Conservation (phyloP, 164 flowering plant genomes). For the Warburgia ugandensis region DNA sequence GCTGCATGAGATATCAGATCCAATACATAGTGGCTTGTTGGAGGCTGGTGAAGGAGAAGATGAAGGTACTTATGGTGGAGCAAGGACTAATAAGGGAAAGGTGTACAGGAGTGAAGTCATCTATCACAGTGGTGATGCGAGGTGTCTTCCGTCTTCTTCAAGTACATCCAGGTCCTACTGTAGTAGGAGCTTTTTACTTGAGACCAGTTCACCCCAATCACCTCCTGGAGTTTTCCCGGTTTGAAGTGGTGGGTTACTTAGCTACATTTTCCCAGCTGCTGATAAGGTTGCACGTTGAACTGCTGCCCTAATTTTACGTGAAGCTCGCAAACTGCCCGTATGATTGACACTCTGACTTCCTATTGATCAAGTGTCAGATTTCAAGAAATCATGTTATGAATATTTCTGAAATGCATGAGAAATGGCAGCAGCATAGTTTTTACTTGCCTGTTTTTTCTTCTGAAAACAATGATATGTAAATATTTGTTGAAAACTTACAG, state of each 20-base stretch:
- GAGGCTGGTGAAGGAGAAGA: constrained; percentile 69
- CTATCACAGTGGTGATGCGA: constrained; percentile 66
- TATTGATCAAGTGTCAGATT: too few species aligned
- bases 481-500: too few species aligned
- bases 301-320: too few species aligned
- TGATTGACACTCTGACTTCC: too few species aligned
- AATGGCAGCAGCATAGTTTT: too few species aligned
- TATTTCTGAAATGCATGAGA: too few species aligned
- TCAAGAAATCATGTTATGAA: too few species aligned
- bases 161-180: constrained; percentile 91
- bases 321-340: too few species aligned
- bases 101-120: constrained; percentile 34
- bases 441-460: too few species aligned
- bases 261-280: neutral
- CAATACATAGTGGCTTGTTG: constrained; percentile 54
- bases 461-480: too few species aligned
- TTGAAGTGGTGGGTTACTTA: constrained; percentile 8
- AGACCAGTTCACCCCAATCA: constrained; percentile 73
- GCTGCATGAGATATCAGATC: constrained; percentile 75
- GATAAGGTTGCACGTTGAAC: too few species aligned
- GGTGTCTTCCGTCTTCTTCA: constrained; percentile 79
- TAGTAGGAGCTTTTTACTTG: constrained; percentile 86
- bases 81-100: constrained; percentile 49
- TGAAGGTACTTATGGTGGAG: constrained; percentile 35
- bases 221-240: constrained; percentile 38